Conservation (phyloP, 2,329 filamentous ascomycete species). For the Diaporthe aspalathi region DNA sequence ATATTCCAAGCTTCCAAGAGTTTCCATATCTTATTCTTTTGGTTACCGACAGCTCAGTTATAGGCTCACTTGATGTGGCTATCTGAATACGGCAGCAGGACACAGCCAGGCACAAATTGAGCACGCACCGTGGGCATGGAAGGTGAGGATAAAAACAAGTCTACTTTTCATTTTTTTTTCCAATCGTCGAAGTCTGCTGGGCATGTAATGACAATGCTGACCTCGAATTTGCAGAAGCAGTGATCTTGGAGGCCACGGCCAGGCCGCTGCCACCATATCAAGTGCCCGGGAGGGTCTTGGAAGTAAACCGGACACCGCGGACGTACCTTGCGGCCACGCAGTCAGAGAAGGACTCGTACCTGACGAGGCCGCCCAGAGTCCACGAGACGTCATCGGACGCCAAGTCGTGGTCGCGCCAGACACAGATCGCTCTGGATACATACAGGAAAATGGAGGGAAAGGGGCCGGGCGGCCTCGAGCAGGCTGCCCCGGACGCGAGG, state of each 20-base stretch:
- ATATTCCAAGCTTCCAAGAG: too few species aligned
- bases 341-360: neutral
- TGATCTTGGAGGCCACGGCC: neutral
- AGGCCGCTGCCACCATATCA: neutral
- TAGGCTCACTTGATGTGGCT: too few species aligned
- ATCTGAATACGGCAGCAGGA: neutral
- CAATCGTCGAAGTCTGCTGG: rapidly evolving
- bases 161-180: too few species aligned
- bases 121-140: neutral
- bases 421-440: constrained; percentile 1
- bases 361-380: neutral
- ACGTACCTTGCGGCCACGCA: neutral
- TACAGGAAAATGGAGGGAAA: neutral
- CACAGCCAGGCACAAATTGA: rapidly evolving
- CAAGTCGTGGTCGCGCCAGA: constrained; percentile 10
- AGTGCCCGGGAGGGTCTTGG: neutral
- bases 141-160: neutral
- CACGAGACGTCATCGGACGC: neutral
- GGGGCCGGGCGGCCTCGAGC: too few species aligned
- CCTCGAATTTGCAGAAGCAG: neutral
- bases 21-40: neutral
- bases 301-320: neutral
- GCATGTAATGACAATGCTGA: neutral
- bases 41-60: neutral
- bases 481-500: neutral